Evolutionary conservation across 2,329 filamentous ascomycete genomes (phyloP), one percentile per base, ranked within the genome.

Genomic region (Fusarium sp.): DNA sequence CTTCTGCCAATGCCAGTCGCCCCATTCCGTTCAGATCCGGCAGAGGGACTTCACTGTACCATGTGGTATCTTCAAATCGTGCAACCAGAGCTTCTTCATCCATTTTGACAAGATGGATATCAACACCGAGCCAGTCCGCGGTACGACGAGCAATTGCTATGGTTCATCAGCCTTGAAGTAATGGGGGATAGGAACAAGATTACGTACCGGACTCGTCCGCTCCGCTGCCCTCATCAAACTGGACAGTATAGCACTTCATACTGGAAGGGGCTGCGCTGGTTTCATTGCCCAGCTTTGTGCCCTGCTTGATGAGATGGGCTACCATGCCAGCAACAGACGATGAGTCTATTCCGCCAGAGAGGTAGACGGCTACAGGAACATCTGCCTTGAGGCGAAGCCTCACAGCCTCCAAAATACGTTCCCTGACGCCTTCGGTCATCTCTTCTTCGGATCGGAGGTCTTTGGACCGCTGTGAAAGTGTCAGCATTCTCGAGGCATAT

Each of bases 211-310:
- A 58, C 25, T 58, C 47, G 4, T 58, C 47, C 5, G 56, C 47
- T 20, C 56, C 56, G 2, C 56, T 58, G 2, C 32, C 56, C 16
- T 58, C 37, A 32, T 58, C 47, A 4, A 58, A 58, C 4, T 58
- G 47, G 7, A 58, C 47, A 13, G 56, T 58, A 12, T 53, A 58
- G 4, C 56, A 58, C 18, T 44, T 58, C 47, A 58, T 58, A n/a
- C 42, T 58, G 2, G 56, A 53, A 1, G 56, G 56, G 4, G 32
- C 10, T 10, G 29, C 42, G 9, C 42, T 53, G 3, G 22, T 30
- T 8, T 58, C 47, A 4, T 53, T 58, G 1, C 56, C 56, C 7
- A 58, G 16, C 9, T 58, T 27, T 5, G 56, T 58, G 6, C 56
- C 56, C 7, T 58, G 37, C 16, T 58, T 58, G 3, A 58, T 58